Base-by-base conservation (phyloP, 192 early-diverging fungal species). In the Backusella morwellensis region DNA sequence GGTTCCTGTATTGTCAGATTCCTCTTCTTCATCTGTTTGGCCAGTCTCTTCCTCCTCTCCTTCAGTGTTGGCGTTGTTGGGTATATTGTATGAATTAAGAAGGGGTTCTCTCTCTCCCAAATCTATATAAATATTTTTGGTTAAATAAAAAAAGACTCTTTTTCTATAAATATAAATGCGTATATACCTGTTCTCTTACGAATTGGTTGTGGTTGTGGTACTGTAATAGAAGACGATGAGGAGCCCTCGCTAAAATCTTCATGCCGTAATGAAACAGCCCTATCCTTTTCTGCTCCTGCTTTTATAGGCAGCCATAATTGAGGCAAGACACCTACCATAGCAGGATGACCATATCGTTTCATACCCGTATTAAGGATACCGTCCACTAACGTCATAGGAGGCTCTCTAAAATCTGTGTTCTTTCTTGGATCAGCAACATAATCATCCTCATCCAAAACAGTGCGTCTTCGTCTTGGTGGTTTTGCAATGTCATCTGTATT, bases 341-440 rank as follows among this genome's bases (percentile, higher is more conserved):
- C 90, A 35, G 93, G 93, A 44, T 92, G 86, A 47, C 82, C 88
- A 50, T 91, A 95, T 12, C 85, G 82, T 29, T 87, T 83, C 88
- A 93, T 84, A 1, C 91, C 91, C 44, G 91, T 87, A 73, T 95
- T 92, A 32, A 95, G 75, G 7, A 95, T 87, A 29, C 93, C 93
- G 23, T 88, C 78, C 17, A 89, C 85, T 32, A 95, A 73, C 0
- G 89, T 89, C 85, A 92, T 91, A 7, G 93, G 91, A 11, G 93
- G 92, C 77, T 95, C 89, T 35, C 74, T 79, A 75, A 90, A 95
- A 75, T 95, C 91, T 8, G 93, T 95, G 63, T 87, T 91, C 35
- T 86, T 76, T 54, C 90, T 88, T 1, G 92, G 85, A 35, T 86
- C 85, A 0, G 90, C 90, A 35, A 84, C 84, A 47, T 87, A 90